phyloP scores from a whole-genome alignment of 2,329 filamentous ascomycete species.

The Exophiala aquamarina region DNA sequence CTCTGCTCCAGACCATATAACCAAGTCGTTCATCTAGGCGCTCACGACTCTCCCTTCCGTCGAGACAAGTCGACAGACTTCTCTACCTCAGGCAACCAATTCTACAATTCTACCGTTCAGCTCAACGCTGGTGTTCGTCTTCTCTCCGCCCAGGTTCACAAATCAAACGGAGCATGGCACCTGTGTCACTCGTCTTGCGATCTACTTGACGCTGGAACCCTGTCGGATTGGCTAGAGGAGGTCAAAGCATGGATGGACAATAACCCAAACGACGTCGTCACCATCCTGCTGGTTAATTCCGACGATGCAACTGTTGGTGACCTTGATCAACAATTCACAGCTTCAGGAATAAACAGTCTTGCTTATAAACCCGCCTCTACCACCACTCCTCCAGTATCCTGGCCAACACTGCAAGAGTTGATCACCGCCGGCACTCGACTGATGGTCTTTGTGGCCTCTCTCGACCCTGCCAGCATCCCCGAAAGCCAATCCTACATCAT shows the following conservation, averaged over 20 bases:
- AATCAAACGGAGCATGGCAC: conserved; percentile 57
- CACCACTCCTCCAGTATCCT: conserved; percentile 47
- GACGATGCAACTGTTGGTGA: conserved; percentile 57
- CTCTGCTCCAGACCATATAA: conserved; percentile 72
- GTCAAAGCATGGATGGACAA: conserved; percentile 69
- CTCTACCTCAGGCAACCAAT: conserved; percentile 68
- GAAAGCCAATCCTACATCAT: conserved; percentile 44
- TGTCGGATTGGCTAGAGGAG: conserved; percentile 62
- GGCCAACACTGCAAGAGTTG: conserved; percentile 72
- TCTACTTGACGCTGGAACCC: conserved; percentile 67
- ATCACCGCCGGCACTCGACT: conserved; percentile 65
- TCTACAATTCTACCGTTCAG: conserved; percentile 68
- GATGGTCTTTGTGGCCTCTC: conserved; percentile 66
- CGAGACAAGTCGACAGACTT: conserved; percentile 62
- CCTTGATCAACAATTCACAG: conserved; percentile 56
- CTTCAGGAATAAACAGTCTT: conserved; percentile 61
- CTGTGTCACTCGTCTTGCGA: conserved; percentile 70
- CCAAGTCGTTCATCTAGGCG: conserved; percentile 75
- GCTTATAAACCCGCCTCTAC: conserved; percentile 57
- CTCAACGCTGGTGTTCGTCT: conserved; percentile 70
- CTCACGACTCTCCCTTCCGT: conserved; percentile 72
- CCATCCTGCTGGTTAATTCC: conserved; percentile 70
- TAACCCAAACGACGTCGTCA: conserved; percentile 74
- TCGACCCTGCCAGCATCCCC: conserved; percentile 26
- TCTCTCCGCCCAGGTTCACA: conserved; percentile 71